phyloP scores from a whole-genome alignment of 371 early-diverging fungal species.

The Catenaria anguillulae region DNA sequence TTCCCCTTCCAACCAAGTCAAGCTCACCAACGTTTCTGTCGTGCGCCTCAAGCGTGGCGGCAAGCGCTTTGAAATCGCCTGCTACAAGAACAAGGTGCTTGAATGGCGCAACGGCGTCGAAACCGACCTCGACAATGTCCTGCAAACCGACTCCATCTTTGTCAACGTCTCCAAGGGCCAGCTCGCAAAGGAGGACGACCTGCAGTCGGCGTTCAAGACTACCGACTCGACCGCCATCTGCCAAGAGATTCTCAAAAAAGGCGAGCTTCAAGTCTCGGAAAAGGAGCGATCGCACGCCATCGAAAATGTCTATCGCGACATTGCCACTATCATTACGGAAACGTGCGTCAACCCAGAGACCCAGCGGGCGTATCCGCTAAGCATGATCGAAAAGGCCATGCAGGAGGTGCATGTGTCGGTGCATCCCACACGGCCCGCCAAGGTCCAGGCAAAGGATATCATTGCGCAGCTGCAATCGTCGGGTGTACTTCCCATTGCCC shows the following conservation, averaged over 20 bases:
- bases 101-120: slow-evolving; percentile 92
- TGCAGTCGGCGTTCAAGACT: slow-evolving; percentile 74
- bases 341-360: slow-evolving; percentile 90
- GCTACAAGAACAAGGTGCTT: slow-evolving; percentile 97
- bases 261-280: slow-evolving; percentile 89
- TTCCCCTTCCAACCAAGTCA: slow-evolving; percentile 5
- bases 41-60: slow-evolving; percentile 93
- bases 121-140: slow-evolving; percentile 87
- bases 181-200: slow-evolving; percentile 73
- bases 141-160: slow-evolving; percentile 86
- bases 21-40: slow-evolving; percentile 83
- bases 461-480: slow-evolving; percentile 81
- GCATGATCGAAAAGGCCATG: slow-evolving; percentile 96
- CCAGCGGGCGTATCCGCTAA: slow-evolving; percentile 84
- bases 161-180: slow-evolving; percentile 93
- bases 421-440: slow-evolving; percentile 69
- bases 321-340: slow-evolving; percentile 82
- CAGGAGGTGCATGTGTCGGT: slow-evolving; percentile 77
- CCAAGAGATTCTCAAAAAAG: slow-evolving; percentile 70
- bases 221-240: slow-evolving; percentile 68
- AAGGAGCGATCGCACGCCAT: slow-evolving; percentile 80
- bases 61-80: slow-evolving; percentile 92
- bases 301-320: slow-evolving; percentile 66
- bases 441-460: slow-evolving; percentile 73
- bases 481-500: slow-evolving; percentile 69